Conservation (phyloP, 2,329 filamentous ascomycete genomes). For the Orbilia oligospora region DNA sequence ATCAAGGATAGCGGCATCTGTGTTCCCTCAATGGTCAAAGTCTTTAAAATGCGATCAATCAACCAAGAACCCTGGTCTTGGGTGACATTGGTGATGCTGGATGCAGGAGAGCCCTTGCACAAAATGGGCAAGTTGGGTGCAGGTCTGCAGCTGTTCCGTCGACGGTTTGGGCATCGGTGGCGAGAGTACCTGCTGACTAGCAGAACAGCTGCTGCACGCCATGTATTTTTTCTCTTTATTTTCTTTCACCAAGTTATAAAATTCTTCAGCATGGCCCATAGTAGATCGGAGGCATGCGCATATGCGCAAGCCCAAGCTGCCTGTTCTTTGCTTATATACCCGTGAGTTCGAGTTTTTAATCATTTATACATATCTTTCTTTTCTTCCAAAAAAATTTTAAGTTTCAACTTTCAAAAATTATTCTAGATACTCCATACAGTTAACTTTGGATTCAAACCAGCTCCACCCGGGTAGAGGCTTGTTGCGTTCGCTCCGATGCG, state of each 20-base stretch:
- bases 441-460: background rate
- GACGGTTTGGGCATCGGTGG: conserved; percentile 7
- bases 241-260: too few relatives aligned
- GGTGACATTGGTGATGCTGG: conserved; percentile 53
- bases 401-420: too few relatives aligned
- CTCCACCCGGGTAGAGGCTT: conserved; percentile 51
- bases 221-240: too few relatives aligned
- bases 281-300: too few relatives aligned
- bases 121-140: conserved; percentile 46
- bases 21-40: conserved; percentile 20
- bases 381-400: too few relatives aligned
- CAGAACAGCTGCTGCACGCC: background rate
- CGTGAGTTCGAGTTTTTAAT: too few relatives aligned
- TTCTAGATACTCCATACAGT: background rate
- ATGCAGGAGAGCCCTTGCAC: conserved; percentile 54
- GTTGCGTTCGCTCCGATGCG: conserved; percentile 27
- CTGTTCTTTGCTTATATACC: too few relatives aligned
- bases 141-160: conserved; percentile 3
- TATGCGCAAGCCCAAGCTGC: background rate
- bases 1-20: conserved; percentile 16
- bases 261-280: too few relatives aligned
- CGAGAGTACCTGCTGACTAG: conserved; percentile 32
- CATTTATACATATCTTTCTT: too few relatives aligned
- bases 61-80: conserved; percentile 39
- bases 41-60: conserved; percentile 19